These are phyloP conservation scores for Triticum monococcum DNA, from an alignment of 176 grass and related monocot genomes.

Conservation along the genomic window DNA sequence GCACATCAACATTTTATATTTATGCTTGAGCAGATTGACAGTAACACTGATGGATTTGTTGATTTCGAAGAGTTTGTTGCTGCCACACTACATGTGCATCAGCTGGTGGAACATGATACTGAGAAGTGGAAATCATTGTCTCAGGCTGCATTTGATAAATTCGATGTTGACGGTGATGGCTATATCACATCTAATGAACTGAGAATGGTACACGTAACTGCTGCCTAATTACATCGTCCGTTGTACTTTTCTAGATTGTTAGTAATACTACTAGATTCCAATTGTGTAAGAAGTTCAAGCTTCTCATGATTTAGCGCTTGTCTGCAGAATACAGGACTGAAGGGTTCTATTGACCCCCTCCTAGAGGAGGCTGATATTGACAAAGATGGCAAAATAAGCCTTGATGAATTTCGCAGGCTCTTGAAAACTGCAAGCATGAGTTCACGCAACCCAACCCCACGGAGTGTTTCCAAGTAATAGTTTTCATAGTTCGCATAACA, in stretches of 20 bases:
- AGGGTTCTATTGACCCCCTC: conserved; percentile 81
- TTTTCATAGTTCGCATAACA: conserved; percentile 4
- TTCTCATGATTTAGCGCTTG: conserved; percentile 5
- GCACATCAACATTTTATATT: conserved; percentile 7
- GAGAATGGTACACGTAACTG: conserved; percentile 58
- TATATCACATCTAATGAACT: conserved; percentile 95
- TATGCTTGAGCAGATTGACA: conserved; percentile 70
- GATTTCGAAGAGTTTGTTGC: conserved; percentile 96
- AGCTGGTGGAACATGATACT: conserved; percentile 78
- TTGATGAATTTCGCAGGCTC: conserved; percentile 89
- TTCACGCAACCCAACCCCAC: conserved; percentile 54
- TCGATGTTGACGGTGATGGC: conserved; percentile 85
- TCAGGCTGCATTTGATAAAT: conserved; percentile 85
- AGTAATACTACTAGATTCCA: background rate
- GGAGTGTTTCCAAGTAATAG: conserved; percentile 11
- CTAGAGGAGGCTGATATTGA: conserved; percentile 92
- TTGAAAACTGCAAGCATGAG: conserved; percentile 93
- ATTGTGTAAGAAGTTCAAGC: background rate
- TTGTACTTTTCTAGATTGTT: background rate
- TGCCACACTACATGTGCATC: conserved; percentile 88
- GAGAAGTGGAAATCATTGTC: conserved; percentile 83
- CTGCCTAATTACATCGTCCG: background rate
- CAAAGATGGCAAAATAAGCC: conserved; percentile 93
- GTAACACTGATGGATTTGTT: conserved; percentile 91
- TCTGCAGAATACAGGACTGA: conserved; percentile 77